Conservation (phyloP, 2,329 filamentous ascomycete genomes). For the Aspergillus udagawae region DNA sequence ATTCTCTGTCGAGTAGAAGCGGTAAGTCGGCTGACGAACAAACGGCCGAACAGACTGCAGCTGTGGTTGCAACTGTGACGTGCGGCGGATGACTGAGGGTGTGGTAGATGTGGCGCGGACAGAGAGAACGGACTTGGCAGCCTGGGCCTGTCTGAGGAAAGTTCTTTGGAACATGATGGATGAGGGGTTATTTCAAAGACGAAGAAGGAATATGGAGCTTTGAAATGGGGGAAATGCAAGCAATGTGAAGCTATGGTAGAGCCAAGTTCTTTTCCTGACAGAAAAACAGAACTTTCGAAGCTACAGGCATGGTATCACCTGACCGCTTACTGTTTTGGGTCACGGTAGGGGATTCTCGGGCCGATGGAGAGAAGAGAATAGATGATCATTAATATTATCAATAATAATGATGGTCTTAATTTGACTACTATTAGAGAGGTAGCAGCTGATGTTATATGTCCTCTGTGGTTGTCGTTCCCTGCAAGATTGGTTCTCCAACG, state of each 20-base stretch:
- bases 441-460: neutral
- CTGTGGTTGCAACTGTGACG: conserved; percentile 32
- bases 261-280: neutral
- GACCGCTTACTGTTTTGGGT: conserved; percentile 3
- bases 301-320: conserved; percentile 12
- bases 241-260: neutral
- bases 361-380: neutral
- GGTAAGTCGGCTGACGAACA: conserved; percentile 29
- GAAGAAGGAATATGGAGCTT: conserved; percentile 3
- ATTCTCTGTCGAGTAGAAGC: conserved; percentile 44
- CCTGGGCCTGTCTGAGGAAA: conserved; percentile 40
- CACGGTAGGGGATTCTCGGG: neutral
- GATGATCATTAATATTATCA: neutral
- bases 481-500: too few species aligned
- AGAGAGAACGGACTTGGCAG: conserved; percentile 32
- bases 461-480: too few species aligned
- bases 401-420: too few species aligned
- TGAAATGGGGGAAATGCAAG: neutral
- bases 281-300: conserved; percentile 17
- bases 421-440: too few species aligned
- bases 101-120: conserved; percentile 31
- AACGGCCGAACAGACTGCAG: conserved; percentile 27
- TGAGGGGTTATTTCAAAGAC: neutral
- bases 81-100: conserved; percentile 29
- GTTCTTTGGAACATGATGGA: conserved; percentile 41